Evolutionary conservation across 371 early-diverging fungal genomes (phyloP).

Genomic region (Blakeslea trispora): DNA sequence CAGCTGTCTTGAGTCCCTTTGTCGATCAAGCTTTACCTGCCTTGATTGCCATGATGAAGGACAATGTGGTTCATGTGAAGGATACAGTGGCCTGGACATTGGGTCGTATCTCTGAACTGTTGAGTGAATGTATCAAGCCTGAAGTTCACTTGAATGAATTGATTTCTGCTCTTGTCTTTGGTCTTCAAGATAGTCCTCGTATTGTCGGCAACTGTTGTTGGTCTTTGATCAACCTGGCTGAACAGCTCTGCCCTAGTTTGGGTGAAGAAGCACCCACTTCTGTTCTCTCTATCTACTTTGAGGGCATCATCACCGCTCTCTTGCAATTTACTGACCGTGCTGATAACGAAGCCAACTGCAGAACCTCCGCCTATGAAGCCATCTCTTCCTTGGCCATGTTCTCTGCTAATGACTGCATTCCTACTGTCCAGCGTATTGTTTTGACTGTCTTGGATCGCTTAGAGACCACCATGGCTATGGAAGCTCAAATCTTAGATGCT

Average conservation of each 20-base stretch:
- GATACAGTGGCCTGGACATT: constrained; percentile 97
- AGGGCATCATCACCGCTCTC: constrained; percentile 74
- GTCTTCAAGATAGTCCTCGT: constrained; percentile 83
- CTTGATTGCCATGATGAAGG: constrained; percentile 87
- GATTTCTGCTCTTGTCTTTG: constrained; percentile 75
- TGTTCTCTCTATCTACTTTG: constrained; percentile 80
- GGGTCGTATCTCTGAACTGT: constrained; percentile 84
- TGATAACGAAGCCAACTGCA: constrained; percentile 77
- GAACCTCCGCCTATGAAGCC: constrained; percentile 93
- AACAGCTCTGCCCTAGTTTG: constrained; percentile 60
- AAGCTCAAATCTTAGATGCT: constrained; percentile 72
- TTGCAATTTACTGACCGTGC: constrained; percentile 72
- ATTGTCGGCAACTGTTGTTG: constrained; percentile 93
- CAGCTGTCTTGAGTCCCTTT: constrained; percentile 66
- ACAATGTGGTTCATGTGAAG: constrained; percentile 83
- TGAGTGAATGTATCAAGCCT: constrained; percentile 73
- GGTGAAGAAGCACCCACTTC: constrained; percentile 63
- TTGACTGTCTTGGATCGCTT: constrained; percentile 77
- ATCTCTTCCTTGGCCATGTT: constrained; percentile 75
- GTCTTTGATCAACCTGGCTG: constrained; percentile 88
- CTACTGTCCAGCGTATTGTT: constrained; percentile 69
- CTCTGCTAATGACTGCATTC: constrained; percentile 52
- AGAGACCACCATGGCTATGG: constrained; percentile 67
- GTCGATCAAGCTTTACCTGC: constrained; percentile 86
- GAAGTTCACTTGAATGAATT: constrained; percentile 74